These are phyloP conservation scores for Spatholobus suberectus DNA, from an alignment of 306 rosid genomes.

Conservation along the genomic window DNA sequence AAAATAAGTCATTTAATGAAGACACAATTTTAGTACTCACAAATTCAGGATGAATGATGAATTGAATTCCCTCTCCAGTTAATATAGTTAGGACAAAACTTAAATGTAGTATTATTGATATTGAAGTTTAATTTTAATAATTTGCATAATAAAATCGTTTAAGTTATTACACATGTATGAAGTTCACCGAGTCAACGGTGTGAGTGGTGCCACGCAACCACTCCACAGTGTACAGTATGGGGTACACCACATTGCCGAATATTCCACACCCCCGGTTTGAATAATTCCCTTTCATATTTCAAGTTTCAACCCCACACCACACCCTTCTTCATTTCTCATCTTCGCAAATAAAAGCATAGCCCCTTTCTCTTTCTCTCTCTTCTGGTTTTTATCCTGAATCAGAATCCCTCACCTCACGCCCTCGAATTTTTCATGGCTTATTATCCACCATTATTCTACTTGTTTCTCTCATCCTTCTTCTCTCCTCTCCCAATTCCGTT, in stretches of 20 bases:
- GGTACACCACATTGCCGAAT: constrained; percentile 41
- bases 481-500: constrained; percentile 45
- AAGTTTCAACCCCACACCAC: neutral
- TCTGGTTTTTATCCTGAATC: neutral
- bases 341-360: neutral
- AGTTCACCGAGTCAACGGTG: no score
- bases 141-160: no score
- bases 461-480: neutral
- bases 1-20: neutral
- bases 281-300: constrained; percentile 32
- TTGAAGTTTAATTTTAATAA: no score
- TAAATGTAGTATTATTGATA: no score
- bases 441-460: constrained; percentile 33
- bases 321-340: neutral
- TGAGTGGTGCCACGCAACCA: constrained; percentile 45
- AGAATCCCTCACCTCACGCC: neutral
- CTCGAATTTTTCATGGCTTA: constrained; percentile 66
- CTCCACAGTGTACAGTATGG: neutral
- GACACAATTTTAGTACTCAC: neutral
- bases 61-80: neutral
- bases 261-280: constrained; percentile 51
- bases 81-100: no score
- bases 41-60: neutral
- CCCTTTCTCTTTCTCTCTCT: neutral
- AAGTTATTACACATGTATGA: no score